Evolutionary conservation across 2,329 filamentous ascomycete species (phyloP), one percentile per base, ranked within the genome.

Genomic region (Ophiosphaerella narmari): DNA sequence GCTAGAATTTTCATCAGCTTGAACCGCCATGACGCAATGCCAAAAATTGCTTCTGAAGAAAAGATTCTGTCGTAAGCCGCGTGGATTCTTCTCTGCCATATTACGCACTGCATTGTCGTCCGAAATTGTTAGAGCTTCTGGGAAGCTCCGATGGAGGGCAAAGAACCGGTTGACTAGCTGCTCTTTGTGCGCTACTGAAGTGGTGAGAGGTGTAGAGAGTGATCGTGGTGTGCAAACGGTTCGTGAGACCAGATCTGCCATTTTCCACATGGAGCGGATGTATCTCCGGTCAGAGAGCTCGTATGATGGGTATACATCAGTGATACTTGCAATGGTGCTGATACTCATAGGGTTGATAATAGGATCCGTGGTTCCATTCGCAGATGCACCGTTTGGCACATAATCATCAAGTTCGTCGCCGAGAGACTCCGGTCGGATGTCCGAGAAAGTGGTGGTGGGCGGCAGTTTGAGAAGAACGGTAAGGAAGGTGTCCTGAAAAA

Each of bases 21-120:
- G 86, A 16, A 92, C 82, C 8, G 91, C 77, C 88, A 91, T 91
- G 21, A 92, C 78, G 68, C 89, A 91, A 68, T 93, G 89, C 72
- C 86, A 90, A 74, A 90, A 92, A 66, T 91, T 92, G 70, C 85
- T 89, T n/a, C 86, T 88, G 26, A 92, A 76, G 65, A 91, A 92
- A 5, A 93, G 74, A 14, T 88, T 90, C 71, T 93, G 89, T 1
- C 88, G 79, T 13, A 90, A 84, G 1, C 86, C 80, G 6, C 89
- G 82, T 53, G 86, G 86, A 63, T 88, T 86, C 2, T 74, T 80
- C n/a, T 60, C 74, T 1, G 83, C 82, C 42, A 87, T 76, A 13
- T 78, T 75, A 7, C 80, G 76, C 34, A 91, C 80, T 18, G 81
- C 81, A 3, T 81, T 80, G 4, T 81, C 76, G 61, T 89, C 84